Base-by-base conservation (phyloP, 1,139 yeast genomes). In the Entelexis paramagnoliae region DNA sequence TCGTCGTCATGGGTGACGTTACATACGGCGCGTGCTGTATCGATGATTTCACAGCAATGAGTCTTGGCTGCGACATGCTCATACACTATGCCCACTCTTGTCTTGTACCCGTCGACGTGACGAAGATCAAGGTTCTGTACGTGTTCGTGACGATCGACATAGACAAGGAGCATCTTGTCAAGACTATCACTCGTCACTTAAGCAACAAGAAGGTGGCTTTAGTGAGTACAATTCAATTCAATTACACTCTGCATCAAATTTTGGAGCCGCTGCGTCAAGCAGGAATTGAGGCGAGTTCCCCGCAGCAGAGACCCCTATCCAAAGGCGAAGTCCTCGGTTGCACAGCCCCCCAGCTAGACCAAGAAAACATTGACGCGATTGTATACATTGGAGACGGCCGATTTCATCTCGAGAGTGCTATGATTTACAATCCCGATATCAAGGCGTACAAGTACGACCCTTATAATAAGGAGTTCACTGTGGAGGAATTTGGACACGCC, bases 11-110 rank as follows among this genome's bases (percentile, higher is more conserved):
- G 98, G 99, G 99, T 2, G 99, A 91, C 67, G 98, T 91, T 0
- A 87, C 96, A 0, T 91, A 91, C 63, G 99, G 99, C 33, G 99
- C 99, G 0, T 91, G 99, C 65, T 91, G 99, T 68, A 88, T 91
- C 50, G 99, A 91, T 65, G 99, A 91, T 65, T 91, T 76, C 64
- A 89, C 98, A 0, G 98, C 99, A 4, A 72, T 89, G 55, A 81
- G 97, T 0, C 70, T 91, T 44, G 95, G 85, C 51, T 93, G 98
- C 68, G 99, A 91, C 65, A 84, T 89, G 60, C 80, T 91, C 53
- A 88, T 91, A 13, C 99, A 93, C 68, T 91, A 91, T 67, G 99
- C 98, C 1, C 99, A 91, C 66, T 88, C 96, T 14, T 91, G 99
- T 68, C 73, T 91, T 49, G 97, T 91, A 1, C 98, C 99, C 1